Conservation (phyloP, 805 yeast species). For the Myxozyma geophila region DNA sequence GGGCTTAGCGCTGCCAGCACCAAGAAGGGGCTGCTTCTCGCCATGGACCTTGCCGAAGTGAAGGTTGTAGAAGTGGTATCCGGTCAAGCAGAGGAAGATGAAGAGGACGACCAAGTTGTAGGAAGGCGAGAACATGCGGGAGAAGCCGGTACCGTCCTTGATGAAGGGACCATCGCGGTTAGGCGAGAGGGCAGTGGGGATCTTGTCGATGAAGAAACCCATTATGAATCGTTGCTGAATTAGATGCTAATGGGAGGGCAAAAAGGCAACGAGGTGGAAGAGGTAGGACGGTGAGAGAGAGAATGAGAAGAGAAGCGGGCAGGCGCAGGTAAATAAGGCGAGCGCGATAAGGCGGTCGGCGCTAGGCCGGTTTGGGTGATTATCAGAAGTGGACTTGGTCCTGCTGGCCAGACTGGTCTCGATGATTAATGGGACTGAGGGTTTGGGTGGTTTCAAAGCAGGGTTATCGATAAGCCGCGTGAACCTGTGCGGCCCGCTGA, state of each 20-base stretch:
- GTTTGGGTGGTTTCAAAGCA: neutral
- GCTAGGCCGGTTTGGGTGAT: slow-evolving; percentile 11
- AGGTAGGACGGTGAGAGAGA: neutral
- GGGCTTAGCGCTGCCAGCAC: slow-evolving; percentile 21
- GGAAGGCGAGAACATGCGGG: slow-evolving; percentile 33
- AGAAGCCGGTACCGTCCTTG: slow-evolving; percentile 37
- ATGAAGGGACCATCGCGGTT: slow-evolving; percentile 36
- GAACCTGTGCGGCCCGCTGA: slow-evolving; percentile 6
- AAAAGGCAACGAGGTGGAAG: neutral
- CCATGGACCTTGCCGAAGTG: slow-evolving; percentile 33
- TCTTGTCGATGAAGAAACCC: slow-evolving; percentile 37
- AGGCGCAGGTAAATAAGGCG: slow-evolving; percentile 15
- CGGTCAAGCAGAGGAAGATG: slow-evolving; percentile 32
- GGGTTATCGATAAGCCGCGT: slow-evolving; percentile 9
- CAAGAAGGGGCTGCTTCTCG: slow-evolving; percentile 38
- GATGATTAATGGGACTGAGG: slow-evolving; percentile 8
- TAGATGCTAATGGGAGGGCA: neutral
- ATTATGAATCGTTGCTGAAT: slow-evolving; percentile 17
- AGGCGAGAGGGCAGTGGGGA: slow-evolving; percentile 35
- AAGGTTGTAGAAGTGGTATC: slow-evolving; percentile 30
- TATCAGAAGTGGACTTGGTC: slow-evolving; percentile 4
- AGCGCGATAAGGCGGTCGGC: slow-evolving; percentile 15
- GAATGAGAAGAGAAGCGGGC: slow-evolving; percentile 2
- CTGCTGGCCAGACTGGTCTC: slow-evolving; percentile 5
- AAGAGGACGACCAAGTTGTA: slow-evolving; percentile 33